Base-by-base conservation (phyloP, 1,284 basidiomycete species). In the Pyrrhoderma noxium region DNA sequence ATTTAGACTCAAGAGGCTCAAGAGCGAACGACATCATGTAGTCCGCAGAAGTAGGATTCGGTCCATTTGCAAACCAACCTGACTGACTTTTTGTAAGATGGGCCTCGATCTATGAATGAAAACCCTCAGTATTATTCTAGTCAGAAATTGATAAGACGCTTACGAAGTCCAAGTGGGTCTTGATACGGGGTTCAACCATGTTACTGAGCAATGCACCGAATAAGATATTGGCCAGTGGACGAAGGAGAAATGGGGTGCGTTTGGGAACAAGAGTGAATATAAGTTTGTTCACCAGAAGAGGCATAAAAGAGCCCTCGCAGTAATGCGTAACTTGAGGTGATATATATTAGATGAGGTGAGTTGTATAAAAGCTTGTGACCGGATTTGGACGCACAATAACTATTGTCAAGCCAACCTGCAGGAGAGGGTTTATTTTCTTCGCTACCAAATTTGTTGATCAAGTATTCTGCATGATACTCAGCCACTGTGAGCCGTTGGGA, bases 371-470 rank as follows among this genome's bases (percentile, higher is more conserved):
- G n/a, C n/a, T n/a, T 53, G 35, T 23, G 35, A 37, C 35, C 35
- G 18, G 16, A n/a, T 16, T 39, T 16, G 31, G 46, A 57, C 67
- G 51, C 51, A 71, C 71, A 73, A 53, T 70, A 73, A 8, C 71
- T 42, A 47, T 70, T 69, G 49, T 74, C 65, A 11, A 74, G 36
- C 53, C 62, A 63, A 23, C 67, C 68, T 16, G 66, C 61, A n/a
- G 68, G 65, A 1, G 66, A 63, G 11, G 69, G 64, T 31, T 63
- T 57, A 11, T n/a, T n/a, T n/a, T n/a, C n/a, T n/a, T 66, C 70
- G 11, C 65, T 59, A 11, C 69, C 74, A 56, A 77, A 74, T 50
- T 72, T 74, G 18, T 59, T 52, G 40, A 75, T 67, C 42, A 75
- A 52, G 47, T 74, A 76, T 53, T 73, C 72, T 72, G 16, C 35